Conservation (phyloP, 192 early-diverging fungal species). For the Funneliformis geosporum region DNA sequence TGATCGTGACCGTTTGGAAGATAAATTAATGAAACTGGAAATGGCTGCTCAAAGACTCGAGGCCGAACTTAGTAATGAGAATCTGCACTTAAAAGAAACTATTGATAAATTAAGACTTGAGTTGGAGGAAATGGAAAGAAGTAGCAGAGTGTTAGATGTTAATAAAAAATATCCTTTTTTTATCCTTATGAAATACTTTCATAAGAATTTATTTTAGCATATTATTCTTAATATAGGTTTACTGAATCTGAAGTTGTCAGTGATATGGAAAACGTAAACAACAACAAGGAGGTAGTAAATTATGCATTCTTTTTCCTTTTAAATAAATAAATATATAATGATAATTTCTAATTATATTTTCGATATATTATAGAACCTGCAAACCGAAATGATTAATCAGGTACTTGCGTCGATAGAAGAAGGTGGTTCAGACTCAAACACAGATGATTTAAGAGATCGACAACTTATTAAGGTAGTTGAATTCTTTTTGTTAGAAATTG, state of each 20-base stretch:
- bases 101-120: slow-evolving; percentile 47
- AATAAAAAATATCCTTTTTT: slow-evolving; percentile 27
- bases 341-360: neutral
- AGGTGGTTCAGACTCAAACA: slow-evolving; percentile 20
- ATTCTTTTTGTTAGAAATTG: neutral
- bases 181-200: neutral
- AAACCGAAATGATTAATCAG: neutral
- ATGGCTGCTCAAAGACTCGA: slow-evolving; percentile 37
- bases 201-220: neutral
- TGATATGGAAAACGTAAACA: neutral
- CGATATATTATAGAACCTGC: neutral
- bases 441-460: neutral
- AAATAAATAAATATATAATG: neutral
- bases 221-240: slow-evolving; percentile 14
- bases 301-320: neutral
- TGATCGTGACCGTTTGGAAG: slow-evolving; percentile 42
- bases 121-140: slow-evolving; percentile 40
- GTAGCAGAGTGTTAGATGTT: slow-evolving; percentile 2
- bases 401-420: neutral
- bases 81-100: slow-evolving; percentile 40
- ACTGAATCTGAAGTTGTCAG: slow-evolving; percentile 15
- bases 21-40: slow-evolving; percentile 35
- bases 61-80: slow-evolving; percentile 43
- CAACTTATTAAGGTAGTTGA: neutral
- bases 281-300: neutral